Percentiles rank a stretch among this genome's conserved stretches.
These are phyloP conservation scores for Xylariaceae sp. DNA, from an alignment of 2,329 filamentous ascomycete species.

Conservation along the genomic window DNA sequence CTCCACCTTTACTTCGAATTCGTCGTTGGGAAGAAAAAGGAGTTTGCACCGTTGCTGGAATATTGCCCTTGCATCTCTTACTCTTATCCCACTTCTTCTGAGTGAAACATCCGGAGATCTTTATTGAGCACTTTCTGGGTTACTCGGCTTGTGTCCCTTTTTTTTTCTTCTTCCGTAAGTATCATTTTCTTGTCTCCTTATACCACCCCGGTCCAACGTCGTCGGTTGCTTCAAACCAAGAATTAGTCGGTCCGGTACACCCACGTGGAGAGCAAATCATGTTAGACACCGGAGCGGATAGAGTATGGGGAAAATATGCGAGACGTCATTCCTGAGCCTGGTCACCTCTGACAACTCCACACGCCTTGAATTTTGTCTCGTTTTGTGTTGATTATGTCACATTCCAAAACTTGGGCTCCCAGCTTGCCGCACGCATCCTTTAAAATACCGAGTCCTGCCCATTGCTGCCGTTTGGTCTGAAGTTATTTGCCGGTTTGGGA, in stretches of 20 bases:
- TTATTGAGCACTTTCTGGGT: conserved; percentile 12
- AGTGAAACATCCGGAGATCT: conserved; percentile 14
- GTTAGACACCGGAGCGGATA: conserved; percentile 4
- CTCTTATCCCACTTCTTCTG: conserved; percentile 12
- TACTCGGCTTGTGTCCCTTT: neutral
- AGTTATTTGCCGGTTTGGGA: conserved; percentile 15
- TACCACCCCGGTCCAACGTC: neutral
- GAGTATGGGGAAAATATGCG: conserved; percentile 22
- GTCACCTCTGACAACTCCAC: conserved; percentile 38
- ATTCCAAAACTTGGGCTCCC: conserved; percentile 22
- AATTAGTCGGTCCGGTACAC: neutral
- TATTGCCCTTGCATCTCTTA: conserved; percentile 42
- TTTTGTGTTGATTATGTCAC: conserved; percentile 23
- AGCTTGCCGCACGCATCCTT: conserved; percentile 20
- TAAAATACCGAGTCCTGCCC: conserved; percentile 28
- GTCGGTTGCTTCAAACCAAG: neutral
- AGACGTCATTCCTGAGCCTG: conserved; percentile 32
- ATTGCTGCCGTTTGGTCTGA: conserved; percentile 4
- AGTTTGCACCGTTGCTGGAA: conserved; percentile 44
- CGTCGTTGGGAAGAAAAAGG: conserved; percentile 17
- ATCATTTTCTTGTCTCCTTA: conserved; percentile 3
- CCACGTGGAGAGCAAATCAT: conserved; percentile 26
- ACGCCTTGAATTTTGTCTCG: conserved; percentile 26
- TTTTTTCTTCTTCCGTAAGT: conserved; percentile 17
- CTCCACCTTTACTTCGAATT: conserved; percentile 7